Evolutionary conservation across 1,139 yeast genomes (phyloP), one percentile per base, ranked within the genome.

Genomic region (Debaryomyces psychrophilus): DNA sequence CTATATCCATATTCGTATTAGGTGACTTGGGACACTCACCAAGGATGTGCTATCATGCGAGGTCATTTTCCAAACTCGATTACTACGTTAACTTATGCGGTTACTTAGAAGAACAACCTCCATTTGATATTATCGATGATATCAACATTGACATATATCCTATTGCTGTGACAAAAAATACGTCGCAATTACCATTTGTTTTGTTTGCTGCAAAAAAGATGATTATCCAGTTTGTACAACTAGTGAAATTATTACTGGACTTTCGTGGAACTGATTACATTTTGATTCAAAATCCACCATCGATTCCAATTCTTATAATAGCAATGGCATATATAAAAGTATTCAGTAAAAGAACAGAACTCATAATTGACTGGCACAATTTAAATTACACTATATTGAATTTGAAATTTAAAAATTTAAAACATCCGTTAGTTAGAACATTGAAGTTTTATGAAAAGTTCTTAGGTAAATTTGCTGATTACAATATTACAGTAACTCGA

Each of bases 21-120:
- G 99, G 99, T 1, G 99, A 93, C 60, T 64, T 95, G 45, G 97
- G 97, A 11, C 95, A 92, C 59, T 92, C 98, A 1, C 99, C 99
- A 4, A 73, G 99, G 51, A 93, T 93, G 89, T 80, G 87, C 57
- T 88, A 93, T 64, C 99, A 95, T 64, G 96, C 96, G 1, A 68
- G 76, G 48, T 86, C 95, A 45, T 82, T 93, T 55, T 79, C 88
- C n/a, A 68, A 75, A 42, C 65, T 69, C 22, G 93, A 90, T 1
- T 86, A 85, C 63, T 74, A 76, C 41, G 99, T 95, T 2, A 89
- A 86, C 51, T 64, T 93, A 37, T 87, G 96, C 64, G 99, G 99
- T 0, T 93, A 92, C 61, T 59, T 82, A 2, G 95, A 85, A 52
- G 78, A 82, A 25, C 63, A 64, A 7, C 74, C 87, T 1, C 81